These are phyloP conservation scores for Fraxinus nigra DNA, from an alignment of 305 asterid species.

Conservation along the genomic window DNA sequence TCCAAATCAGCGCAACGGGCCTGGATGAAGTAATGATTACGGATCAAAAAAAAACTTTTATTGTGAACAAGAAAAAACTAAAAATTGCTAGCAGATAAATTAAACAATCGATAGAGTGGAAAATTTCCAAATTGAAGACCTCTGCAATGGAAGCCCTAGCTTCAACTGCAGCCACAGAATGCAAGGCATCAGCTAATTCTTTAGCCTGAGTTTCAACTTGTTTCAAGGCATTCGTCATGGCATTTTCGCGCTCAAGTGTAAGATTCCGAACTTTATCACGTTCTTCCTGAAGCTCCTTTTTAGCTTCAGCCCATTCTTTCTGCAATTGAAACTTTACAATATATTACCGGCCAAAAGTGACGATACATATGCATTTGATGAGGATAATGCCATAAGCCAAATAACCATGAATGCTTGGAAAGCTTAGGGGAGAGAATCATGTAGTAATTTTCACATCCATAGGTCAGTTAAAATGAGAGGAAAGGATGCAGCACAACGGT, in stretches of 20 bases:
- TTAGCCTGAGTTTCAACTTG: constrained; percentile 70
- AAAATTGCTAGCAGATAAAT: not conserved
- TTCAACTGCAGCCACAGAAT: constrained; percentile 70
- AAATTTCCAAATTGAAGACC: constrained; percentile 35
- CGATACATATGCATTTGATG: not conserved
- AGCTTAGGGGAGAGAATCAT: not conserved
- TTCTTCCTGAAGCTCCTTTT: constrained; percentile 81
- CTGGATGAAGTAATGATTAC: constrained; percentile 38
- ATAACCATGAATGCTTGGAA: constrained; percentile 4
- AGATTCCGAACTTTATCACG: constrained; percentile 68
- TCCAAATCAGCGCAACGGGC: constrained; percentile 70
- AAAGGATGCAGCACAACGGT: constrained; percentile 17
- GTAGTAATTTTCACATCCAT: constrained; percentile 6
- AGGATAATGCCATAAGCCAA: not conserved
- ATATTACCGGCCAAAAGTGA: constrained; percentile 10
- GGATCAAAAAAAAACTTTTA: constrained; percentile 17
- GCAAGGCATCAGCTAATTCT: constrained; percentile 62
- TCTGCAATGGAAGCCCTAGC: constrained; percentile 88
- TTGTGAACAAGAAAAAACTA: constrained; percentile 1
- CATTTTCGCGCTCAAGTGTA: constrained; percentile 59
- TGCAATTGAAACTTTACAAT: constrained; percentile 29
- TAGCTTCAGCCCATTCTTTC: constrained; percentile 97
- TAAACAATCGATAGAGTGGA: not conserved
- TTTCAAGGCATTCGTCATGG: constrained; percentile 51
- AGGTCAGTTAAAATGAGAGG: not conserved